Evolutionary conservation across 2,329 filamentous ascomycete species (phyloP), one percentile per base, ranked within the genome.

Genomic region (Volutella citrinella): DNA sequence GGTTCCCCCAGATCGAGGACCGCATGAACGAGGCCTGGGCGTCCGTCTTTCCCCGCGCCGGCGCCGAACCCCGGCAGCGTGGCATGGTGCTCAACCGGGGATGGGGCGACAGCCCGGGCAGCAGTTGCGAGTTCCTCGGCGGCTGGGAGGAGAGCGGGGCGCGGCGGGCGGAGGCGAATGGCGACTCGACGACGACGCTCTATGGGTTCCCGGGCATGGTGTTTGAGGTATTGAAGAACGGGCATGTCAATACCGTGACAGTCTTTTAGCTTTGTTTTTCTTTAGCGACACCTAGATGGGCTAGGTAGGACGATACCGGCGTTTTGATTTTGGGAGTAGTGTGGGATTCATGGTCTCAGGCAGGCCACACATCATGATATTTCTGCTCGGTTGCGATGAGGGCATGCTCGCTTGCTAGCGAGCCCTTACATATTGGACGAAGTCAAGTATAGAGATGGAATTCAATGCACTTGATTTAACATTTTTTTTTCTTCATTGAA

Each of bases 151-250:
- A 93, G 49, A 83, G 78, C 46, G 64, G 69, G 51, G 61, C 49
- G 58, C 78, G 64, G 65, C 75, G 62, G 57, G 70, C 61, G 56
- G 82, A 73, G 27, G 64, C 69, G 4, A 70, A 60, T 27, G 72
- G 74, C 23, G 76, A 80, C 48, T 76, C 76, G 40, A 80, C 76
- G 36, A 95, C 90, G 12, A 91, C 90, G 42, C 64, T 98, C 18
- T 97, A 88, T 65, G 90, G 91, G 2, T 96, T 96, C 54, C 91
- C 93, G 0, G 91, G 93, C 0, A 66, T 97, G 61, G 80, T 96
- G 28, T 97, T 98, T 66, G 93, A 98, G 65, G 91, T 98, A 18
- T 65, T 97, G 60, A 90, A 87, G 78, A 96, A 95, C 56, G 89
- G 87, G 5, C 83, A 80, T 42, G 86, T 98, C 16, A 94, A 88